Base-by-base conservation (phyloP, 1,139 yeast genomes). In the Candida albicans region DNA sequence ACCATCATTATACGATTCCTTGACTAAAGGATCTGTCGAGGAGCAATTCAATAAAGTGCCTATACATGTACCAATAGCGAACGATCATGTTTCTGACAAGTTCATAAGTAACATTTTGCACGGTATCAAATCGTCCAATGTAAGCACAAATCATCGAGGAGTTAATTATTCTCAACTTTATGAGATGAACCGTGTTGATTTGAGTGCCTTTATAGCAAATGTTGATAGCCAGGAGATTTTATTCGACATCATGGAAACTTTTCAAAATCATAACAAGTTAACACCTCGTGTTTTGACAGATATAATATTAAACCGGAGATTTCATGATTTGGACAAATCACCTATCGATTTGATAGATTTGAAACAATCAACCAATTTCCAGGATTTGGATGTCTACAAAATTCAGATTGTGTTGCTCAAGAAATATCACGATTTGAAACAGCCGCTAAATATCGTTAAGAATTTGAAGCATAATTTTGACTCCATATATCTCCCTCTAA, bases 1-100 rank as follows among this genome's bases (percentile, higher is more conserved):
- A 41, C 78, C 78, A 7, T 69, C 75, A 12, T 51, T 73, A n/a
- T 52, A 68, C 13, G 49, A 58, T 25, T 64, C 64, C 33, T 58
- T 67, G 36, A 59, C 68, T 9, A 58, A 59, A 40, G 74, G 74
- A 0, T 54, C 73, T 1, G 66, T 61, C 2, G 46, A 49, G 8
- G 74, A 68, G 41, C 67, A 63, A 34, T 63, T 51, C 42, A 46
- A 52, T 24, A 22, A 28, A 24, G 22, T 41, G 10, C 6, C 28
- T 9, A 24, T 35, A n/a, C 27, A 34, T 9, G 24, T 15, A n/a
- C 38, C 40, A n/a, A 25, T 15, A 25, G 4, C 36, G 14, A 13
- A 39, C 15, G 9, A 35, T 30, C 43, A 30, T 26, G 27, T 49
- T 6, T 53, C 57, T 10, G 52, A 51, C 37, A 44, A 42, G 32